Evolutionary conservation across 768 basidiomycete species (phyloP).

Genomic region (Agrocybe praecox): DNA sequence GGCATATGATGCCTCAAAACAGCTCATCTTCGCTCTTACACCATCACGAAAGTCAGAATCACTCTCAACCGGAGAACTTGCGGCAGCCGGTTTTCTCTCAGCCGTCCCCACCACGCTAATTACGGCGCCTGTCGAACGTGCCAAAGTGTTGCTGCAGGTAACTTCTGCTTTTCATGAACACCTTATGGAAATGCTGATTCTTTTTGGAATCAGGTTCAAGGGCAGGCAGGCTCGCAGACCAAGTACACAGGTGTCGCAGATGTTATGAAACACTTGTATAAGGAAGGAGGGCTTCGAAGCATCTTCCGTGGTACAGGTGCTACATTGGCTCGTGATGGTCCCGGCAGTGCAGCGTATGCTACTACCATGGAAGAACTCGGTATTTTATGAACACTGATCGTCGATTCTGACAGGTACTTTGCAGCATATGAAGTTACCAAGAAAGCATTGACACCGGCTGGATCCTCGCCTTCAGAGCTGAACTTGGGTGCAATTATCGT

Average conservation of each 20-base stretch:
- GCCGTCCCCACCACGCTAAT: slow-evolving; percentile 91
- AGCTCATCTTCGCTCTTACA: slow-evolving; percentile 76
- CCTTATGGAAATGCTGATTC: not conserved
- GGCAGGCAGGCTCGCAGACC: slow-evolving; percentile 71
- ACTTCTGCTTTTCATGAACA: slow-evolving; percentile 12
- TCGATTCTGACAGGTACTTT: slow-evolving; percentile 70
- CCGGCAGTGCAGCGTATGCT: slow-evolving; percentile 92
- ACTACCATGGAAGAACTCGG: slow-evolving; percentile 1
- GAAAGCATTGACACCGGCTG: slow-evolving; percentile 79
- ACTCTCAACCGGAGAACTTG: slow-evolving; percentile 80
- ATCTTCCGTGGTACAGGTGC: slow-evolving; percentile 93
- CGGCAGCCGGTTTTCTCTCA: slow-evolving; percentile 91
- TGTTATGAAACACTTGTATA: slow-evolving; percentile 88
- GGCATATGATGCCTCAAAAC: slow-evolving; percentile 95
- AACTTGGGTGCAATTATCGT: slow-evolving; percentile 86
- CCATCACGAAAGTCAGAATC: slow-evolving; percentile 68
- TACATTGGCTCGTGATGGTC: slow-evolving; percentile 94
- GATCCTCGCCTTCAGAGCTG: slow-evolving; percentile 77
- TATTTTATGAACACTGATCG: slow-evolving; percentile 7
- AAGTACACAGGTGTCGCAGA: slow-evolving; percentile 92
- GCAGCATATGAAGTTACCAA: slow-evolving; percentile 96
- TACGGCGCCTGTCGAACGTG: slow-evolving; percentile 95
- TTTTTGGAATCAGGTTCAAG: slow-evolving; percentile 65
- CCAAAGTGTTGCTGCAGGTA: slow-evolving; percentile 94
- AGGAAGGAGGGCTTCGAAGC: slow-evolving; percentile 88